phyloP scores from a whole-genome alignment of 1,284 basidiomycete genomes.

The Cutaneotrichosporon cyanovorans region DNA sequence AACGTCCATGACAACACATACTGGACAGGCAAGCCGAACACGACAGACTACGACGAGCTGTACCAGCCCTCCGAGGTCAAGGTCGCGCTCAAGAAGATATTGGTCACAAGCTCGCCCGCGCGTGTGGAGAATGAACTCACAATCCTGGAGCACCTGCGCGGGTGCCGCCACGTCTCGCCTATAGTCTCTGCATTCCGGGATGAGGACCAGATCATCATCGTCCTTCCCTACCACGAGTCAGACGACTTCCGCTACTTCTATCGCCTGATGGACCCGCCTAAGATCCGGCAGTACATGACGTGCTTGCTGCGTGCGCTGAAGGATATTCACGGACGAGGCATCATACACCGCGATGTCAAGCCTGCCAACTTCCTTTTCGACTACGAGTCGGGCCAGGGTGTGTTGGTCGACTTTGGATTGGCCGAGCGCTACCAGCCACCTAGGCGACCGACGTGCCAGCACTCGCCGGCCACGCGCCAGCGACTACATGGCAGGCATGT shows the following conservation, averaged over 20 bases:
- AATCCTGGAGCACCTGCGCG: constrained; percentile 72
- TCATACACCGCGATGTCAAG: constrained; percentile 97
- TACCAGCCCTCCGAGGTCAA: constrained; percentile 48
- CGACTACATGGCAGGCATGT: constrained; percentile 58
- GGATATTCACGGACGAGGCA: constrained; percentile 77
- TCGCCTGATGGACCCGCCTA: constrained; percentile 39
- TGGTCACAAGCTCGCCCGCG: constrained; percentile 88
- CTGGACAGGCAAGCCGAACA: constrained; percentile 62
- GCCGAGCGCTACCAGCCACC: constrained; percentile 56
- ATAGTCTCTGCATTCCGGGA: constrained; percentile 90
- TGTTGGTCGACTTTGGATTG: constrained; percentile 90
- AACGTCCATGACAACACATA: constrained; percentile 69
- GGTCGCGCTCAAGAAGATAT: constrained; percentile 94
- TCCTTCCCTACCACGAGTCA: constrained; percentile 90
- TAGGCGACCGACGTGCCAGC: constrained; percentile 55
- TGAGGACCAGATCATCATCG: constrained; percentile 84
- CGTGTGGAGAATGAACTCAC: constrained; percentile 89
- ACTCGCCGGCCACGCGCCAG: constrained; percentile 56
- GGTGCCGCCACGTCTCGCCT: constrained; percentile 77
- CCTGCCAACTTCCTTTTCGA: constrained; percentile 98
- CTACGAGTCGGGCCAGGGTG: constrained; percentile 71
- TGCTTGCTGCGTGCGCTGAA: constrained; percentile 84
- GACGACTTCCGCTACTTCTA: constrained; percentile 70
- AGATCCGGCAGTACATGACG: constrained; percentile 77
- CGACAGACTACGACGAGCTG: constrained; percentile 6